A percentile compares a stretch with the other conserved stretches of the same genome.
Conservation (phyloP, 2,329 filamentous ascomycete genomes). For the Neonectria coccinea region DNA sequence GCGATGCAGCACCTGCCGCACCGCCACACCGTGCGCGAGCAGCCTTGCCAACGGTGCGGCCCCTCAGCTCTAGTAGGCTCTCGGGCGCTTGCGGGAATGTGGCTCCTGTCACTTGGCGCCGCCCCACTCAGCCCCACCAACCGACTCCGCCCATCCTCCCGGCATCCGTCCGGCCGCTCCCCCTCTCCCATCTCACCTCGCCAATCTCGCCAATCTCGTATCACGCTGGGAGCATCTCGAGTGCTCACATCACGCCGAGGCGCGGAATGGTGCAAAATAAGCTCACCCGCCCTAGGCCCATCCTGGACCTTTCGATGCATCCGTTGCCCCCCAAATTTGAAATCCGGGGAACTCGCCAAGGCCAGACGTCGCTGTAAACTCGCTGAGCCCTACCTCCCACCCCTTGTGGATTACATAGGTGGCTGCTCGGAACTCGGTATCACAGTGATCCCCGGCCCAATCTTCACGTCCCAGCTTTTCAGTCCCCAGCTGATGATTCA, state of each 20-base stretch:
- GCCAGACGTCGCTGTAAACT: neutral
- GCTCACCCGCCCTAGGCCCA: slow-evolving; percentile 9
- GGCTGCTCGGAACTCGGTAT: neutral
- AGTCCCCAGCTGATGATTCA: neutral
- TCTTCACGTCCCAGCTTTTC: neutral
- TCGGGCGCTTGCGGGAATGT: slow-evolving; percentile 10
- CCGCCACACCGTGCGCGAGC: neutral
- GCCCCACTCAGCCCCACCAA: neutral
- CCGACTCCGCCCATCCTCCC: neutral
- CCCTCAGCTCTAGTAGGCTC: neutral
- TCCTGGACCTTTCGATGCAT: slow-evolving; percentile 1
- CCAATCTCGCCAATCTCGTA: slow-evolving; percentile 18
- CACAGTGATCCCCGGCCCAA: neutral
- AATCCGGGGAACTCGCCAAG: neutral
- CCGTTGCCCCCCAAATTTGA: neutral
- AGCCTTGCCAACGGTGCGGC: neutral
- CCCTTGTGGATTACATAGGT: neutral
- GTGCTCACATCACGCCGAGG: neutral
- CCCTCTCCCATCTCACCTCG: neutral
- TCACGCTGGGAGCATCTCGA: neutral
- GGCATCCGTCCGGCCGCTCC: neutral
- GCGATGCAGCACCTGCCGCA: neutral
- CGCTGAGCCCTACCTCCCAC: neutral
- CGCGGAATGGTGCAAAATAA: slow-evolving; percentile 20
- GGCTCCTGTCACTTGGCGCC: neutral